phyloP scores from a whole-genome alignment of 768 basidiomycete species.

The Termitomyces sp. region DNA sequence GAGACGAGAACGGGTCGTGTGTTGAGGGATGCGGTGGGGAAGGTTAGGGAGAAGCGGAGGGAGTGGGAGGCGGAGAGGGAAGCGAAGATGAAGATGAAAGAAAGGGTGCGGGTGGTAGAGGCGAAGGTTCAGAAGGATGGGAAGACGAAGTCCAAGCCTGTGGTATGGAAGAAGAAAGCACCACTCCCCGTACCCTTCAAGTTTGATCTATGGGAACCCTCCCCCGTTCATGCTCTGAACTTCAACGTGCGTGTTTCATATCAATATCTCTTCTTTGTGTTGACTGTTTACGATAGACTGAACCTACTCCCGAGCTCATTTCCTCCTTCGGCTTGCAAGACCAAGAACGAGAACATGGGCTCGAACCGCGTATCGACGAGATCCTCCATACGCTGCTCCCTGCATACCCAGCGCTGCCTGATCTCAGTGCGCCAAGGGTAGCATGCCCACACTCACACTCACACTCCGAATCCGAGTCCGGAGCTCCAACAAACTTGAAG shows the following conservation, averaged over 20 bases:
- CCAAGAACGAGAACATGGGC: neutral
- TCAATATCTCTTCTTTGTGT: too few relatives aligned
- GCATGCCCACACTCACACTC: too few relatives aligned
- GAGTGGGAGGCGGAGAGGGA: neutral
- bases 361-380: constrained; percentile 24
- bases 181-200: too few relatives aligned
- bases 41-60: neutral
- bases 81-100: neutral
- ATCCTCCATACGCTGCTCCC: constrained; percentile 24
- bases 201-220: too few relatives aligned
- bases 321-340: too few relatives aligned
- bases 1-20: too few relatives aligned
- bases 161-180: too few relatives aligned
- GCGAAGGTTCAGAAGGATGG: neutral
- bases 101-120: neutral
- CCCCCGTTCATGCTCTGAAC: too few relatives aligned
- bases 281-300: too few relatives aligned
- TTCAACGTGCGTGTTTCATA: neutral
- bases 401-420: constrained; percentile 22
- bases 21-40: constrained; percentile 20
- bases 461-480: too few relatives aligned
- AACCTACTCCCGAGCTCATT: constrained; percentile 17
- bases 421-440: constrained; percentile 10
- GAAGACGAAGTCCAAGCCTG: neutral
- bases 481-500: too few relatives aligned